These are phyloP conservation scores for Chaetomiaceae sp. DNA, from an alignment of 2,329 filamentous ascomycete genomes.

Conservation along the genomic window DNA sequence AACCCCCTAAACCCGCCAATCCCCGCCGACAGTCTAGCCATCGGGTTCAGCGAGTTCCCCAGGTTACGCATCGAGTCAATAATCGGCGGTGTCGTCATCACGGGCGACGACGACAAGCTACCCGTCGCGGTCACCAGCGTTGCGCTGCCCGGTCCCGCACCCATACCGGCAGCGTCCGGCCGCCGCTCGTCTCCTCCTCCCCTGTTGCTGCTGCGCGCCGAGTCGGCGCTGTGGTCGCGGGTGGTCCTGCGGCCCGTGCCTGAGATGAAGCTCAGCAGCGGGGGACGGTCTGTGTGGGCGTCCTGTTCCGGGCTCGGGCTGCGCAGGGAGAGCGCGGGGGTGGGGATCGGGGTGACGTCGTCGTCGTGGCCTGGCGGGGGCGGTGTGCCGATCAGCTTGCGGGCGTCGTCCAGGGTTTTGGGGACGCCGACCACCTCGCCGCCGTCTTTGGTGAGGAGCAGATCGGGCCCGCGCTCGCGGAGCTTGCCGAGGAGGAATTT, in stretches of 20 bases:
- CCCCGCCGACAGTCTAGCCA: conserved; percentile 65
- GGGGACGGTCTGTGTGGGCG: conserved; percentile 16
- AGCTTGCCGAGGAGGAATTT: conserved; percentile 88
- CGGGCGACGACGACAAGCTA: conserved; percentile 26
- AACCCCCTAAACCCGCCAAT: conserved; percentile 74
- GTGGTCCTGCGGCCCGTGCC: conserved; percentile 49
- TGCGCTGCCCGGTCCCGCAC: neutral
- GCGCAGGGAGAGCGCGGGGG: neutral
- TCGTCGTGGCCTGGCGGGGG: conserved; percentile 33
- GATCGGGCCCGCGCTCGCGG: conserved; percentile 57
- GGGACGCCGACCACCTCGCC: conserved; percentile 56
- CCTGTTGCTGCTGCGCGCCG: conserved; percentile 55
- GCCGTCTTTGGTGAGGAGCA: conserved; percentile 37
- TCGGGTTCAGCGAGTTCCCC: conserved; percentile 75
- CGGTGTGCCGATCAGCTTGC: conserved; percentile 77
- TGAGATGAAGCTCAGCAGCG: conserved; percentile 61
- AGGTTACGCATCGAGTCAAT: conserved; percentile 79
- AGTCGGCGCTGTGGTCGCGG: conserved; percentile 75
- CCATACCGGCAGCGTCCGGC: neutral
- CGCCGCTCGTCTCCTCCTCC: conserved; percentile 43
- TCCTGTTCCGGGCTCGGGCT: neutral
- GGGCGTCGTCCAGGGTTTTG: conserved; percentile 87
- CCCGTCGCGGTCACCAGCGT: conserved; percentile 31
- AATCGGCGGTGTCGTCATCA: conserved; percentile 50
- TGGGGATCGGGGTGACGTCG: neutral